Base-by-base conservation (phyloP, 257 asterid species). In the Lycium ferocissimum region DNA sequence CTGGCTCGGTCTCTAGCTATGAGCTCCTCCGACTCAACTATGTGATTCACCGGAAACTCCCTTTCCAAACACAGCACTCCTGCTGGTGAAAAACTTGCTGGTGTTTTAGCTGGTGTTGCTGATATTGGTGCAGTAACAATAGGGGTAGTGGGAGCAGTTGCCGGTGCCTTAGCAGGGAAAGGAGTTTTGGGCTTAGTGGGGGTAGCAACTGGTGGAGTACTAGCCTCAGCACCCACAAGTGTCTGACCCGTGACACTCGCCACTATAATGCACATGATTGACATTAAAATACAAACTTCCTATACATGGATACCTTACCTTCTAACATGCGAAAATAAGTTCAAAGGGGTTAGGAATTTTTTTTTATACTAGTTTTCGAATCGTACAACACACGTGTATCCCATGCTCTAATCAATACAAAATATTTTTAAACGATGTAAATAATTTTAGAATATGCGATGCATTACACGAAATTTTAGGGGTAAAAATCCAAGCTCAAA, bases 1-100 rank as follows among this genome's bases (percentile, higher is more conserved):
- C 98, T 92, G n/a, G 90, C 90, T 86, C 94, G 91, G 87, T 95
- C 98, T 82, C 98, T 92, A 75, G 93, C 92, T 86, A 86, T 92
- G 82, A 92, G 85, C 84, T 61, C 89, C 79, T 92, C 92, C 38
- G 92, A 83, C 86, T 92, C 94, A 88, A 89, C 90, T 51, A 65
- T 85, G 87, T 88, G 90, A 79, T 80, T 85, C 76, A 88, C 61
- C 63, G 97, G 97, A 85, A 92, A 93, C 70, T 89, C 88, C 84
- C 98, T 90, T 85, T 95, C 93, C 76, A 95, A 89, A n/a, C 90
- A 82, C 10, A 95, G 90, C 69, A 92, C 93, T 63, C 89, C 69
- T 9, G 85, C 85, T 26, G 1, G 33, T 26, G 33, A 1, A 26
- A 1, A 26, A 26, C 33, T 26, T 0, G 33, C 1, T 26, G 33